These are phyloP conservation scores for Spathaspora sp. DNA, from an alignment of 805 yeast species.

Conservation along the genomic window DNA sequence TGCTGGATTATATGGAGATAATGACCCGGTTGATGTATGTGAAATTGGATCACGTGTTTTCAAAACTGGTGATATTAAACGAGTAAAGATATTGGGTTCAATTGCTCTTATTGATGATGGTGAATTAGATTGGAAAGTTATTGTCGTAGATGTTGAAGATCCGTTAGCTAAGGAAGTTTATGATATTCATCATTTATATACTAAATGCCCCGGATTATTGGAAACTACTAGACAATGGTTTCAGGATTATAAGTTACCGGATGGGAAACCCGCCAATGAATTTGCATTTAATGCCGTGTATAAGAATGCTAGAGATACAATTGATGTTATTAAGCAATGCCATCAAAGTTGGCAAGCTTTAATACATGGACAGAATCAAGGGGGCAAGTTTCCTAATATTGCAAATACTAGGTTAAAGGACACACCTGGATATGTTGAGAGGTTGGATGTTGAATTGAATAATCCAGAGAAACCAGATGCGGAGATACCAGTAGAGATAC, in stretches of 20 bases:
- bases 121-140: constrained; percentile 88
- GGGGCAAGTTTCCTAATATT: constrained; percentile 28
- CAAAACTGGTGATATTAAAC: constrained; percentile 70
- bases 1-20: constrained; percentile 43
- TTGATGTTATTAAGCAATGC: constrained; percentile 80
- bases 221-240: constrained; percentile 98
- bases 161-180: constrained; percentile 83
- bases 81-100: constrained; percentile 90
- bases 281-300: constrained; percentile 96
- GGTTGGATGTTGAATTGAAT: constrained; percentile 15
- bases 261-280: constrained; percentile 94
- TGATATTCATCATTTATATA: constrained; percentile 88
- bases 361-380: constrained; percentile 53
- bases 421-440: constrained; percentile 22
- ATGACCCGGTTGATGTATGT: constrained; percentile 60
- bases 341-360: constrained; percentile 79
- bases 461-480: constrained; percentile 21
- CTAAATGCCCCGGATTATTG: constrained; percentile 85
- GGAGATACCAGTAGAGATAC: constrained; percentile 36
- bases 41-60: constrained; percentile 78
- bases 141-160: constrained; percentile 79
- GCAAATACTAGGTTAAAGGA: constrained; percentile 34
- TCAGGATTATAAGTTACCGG: constrained; percentile 96
- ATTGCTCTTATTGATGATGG: constrained; percentile 94
- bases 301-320: constrained; percentile 82